These are phyloP conservation scores for Salix viminalis DNA, from an alignment of 345 rosid genomes.

Conservation along the genomic window DNA sequence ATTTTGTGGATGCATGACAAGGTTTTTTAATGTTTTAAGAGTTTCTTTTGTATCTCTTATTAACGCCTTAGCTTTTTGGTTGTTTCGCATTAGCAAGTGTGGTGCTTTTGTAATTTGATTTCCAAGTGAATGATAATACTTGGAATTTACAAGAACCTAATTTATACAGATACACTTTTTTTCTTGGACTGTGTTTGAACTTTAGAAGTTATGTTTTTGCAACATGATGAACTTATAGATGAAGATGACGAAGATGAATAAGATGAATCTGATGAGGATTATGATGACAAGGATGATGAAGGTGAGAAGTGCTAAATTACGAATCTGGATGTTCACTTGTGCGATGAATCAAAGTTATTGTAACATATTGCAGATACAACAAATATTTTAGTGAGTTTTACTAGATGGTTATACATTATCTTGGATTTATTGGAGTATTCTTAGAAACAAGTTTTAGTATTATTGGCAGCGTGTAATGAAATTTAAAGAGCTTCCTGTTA, in stretches of 20 bases:
- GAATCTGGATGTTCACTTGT: background rate
- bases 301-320: background rate
- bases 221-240: conserved; percentile 59
- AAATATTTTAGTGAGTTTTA: too few relatives aligned
- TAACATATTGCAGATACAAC: background rate
- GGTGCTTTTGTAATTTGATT: background rate
- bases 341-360: background rate
- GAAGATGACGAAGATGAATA: conserved; percentile 50
- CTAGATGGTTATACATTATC: background rate
- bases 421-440: background rate
- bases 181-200: background rate
- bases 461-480: background rate
- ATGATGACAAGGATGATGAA: conserved; percentile 34
- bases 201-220: background rate
- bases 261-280: conserved; percentile 35
- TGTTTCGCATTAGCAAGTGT: background rate
- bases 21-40: background rate
- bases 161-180: background rate
- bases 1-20: background rate
- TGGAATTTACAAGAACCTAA: background rate
- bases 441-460: background rate
- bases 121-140: background rate
- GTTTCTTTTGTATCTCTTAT: background rate
- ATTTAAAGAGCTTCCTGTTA: background rate
- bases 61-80: background rate